A percentile compares a stretch with the other conserved stretches of the same genome.
Conservation (phyloP, 306 rosid species). For the Cicer arietinum region DNA sequence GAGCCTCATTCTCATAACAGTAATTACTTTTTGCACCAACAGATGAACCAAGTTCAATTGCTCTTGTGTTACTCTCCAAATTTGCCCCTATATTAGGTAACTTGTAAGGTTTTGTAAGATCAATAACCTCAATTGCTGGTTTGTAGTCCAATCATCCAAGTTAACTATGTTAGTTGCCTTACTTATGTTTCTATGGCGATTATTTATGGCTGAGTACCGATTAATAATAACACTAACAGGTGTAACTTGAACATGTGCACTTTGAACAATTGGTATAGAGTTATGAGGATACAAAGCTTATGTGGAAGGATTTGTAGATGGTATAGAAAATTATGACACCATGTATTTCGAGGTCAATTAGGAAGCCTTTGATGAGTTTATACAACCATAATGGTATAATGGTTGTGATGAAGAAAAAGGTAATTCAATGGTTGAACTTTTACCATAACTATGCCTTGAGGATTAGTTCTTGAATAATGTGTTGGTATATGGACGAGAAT, state of each 20-base stretch:
- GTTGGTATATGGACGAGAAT: no score
- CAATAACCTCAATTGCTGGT: slow-evolving; percentile 34
- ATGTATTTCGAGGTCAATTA: slow-evolving; percentile 47
- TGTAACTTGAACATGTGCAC: slow-evolving; percentile 50
- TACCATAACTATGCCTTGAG: slow-evolving; percentile 41
- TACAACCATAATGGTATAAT: slow-evolving; percentile 60
- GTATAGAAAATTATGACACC: slow-evolving; percentile 45
- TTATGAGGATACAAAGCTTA: slow-evolving; percentile 50
- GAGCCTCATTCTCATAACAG: slow-evolving; percentile 43
- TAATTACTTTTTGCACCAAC: slow-evolving; percentile 41
- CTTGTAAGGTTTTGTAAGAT: slow-evolving; percentile 48
- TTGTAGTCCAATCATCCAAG: slow-evolving; percentile 34
- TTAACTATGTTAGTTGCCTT: slow-evolving; percentile 31
- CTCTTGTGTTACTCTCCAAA: slow-evolving; percentile 39
- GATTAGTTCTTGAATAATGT: slow-evolving; percentile 49
- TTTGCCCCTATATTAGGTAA: slow-evolving; percentile 39
- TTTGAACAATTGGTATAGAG: slow-evolving; percentile 45
- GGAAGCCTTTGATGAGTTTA: slow-evolving; percentile 49
- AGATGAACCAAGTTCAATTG: slow-evolving; percentile 39
- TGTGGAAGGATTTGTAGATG: slow-evolving; percentile 46
- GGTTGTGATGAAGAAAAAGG: slow-evolving; percentile 70
- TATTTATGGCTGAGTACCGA: slow-evolving; percentile 43
- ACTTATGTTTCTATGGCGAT: slow-evolving; percentile 47
- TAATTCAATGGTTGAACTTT: slow-evolving; percentile 52
- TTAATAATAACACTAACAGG: slow-evolving; percentile 39